phyloP scores from a whole-genome alignment of 1,139 yeast species.

The Candida mesenterica region DNA sequence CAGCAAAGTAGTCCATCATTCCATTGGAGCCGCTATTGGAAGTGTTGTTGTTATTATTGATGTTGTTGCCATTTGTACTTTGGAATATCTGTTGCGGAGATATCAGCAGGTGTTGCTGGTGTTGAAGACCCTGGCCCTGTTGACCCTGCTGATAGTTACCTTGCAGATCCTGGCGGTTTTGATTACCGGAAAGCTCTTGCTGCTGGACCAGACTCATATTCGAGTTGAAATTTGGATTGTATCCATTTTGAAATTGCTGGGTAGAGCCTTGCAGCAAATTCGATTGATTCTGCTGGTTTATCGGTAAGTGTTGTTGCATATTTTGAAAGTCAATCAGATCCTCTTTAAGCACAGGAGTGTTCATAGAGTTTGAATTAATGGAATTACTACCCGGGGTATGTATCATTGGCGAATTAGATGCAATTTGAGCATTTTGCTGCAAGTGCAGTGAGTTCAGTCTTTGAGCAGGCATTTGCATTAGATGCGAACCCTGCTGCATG shows the following conservation, averaged over 20 bases:
- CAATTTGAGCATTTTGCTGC: conserved; percentile 5
- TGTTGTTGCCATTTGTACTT: conserved; percentile 23
- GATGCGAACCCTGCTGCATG: conserved; percentile 4
- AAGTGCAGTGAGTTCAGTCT: conserved; percentile 2
- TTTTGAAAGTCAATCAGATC: conserved; percentile 6
- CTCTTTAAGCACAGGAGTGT: conserved; percentile 8
- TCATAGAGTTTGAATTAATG: conserved; percentile 6
- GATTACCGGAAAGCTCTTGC: not conserved
- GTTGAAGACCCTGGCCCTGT: conserved; percentile 14
- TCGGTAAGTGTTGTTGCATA: conserved; percentile 1
- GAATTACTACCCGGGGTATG: conserved; percentile 7
- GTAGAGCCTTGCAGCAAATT: conserved; percentile 3
- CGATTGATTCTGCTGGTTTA: not conserved
- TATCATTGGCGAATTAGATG: conserved; percentile 9
- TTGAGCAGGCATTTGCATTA: conserved; percentile 2
- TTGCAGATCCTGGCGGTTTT: conserved; percentile 13
- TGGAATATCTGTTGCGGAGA: conserved; percentile 43
- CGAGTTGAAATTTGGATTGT: conserved; percentile 8
- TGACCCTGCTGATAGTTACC: conserved; percentile 14
- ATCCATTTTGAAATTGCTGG: conserved; percentile 9
- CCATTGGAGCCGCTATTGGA: conserved; percentile 8
- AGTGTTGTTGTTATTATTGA: conserved; percentile 11
- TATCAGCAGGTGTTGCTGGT: conserved; percentile 20
- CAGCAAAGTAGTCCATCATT: conserved; percentile 18
- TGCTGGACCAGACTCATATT: conserved; percentile 10